Evolutionary conservation across 495 filamentous ascomycete species (phyloP).

Genomic region (Xylaria longipes): DNA sequence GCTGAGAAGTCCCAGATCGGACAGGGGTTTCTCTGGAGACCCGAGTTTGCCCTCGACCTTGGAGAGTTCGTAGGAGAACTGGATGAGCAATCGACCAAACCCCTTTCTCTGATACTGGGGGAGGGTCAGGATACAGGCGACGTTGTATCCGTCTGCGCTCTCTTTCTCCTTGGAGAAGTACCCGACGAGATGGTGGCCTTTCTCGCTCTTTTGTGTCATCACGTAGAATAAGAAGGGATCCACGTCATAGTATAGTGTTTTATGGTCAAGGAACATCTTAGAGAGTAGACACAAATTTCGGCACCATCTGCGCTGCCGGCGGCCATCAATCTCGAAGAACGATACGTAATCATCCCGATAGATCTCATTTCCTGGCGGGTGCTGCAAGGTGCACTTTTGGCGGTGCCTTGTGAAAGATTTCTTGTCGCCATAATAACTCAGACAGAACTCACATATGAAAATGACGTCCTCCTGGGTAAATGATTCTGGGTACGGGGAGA

Average conservation of each 20-base stretch:
- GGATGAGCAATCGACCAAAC: slow-evolving; percentile 90
- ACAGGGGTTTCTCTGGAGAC: slow-evolving; percentile 94
- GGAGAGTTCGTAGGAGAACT: slow-evolving; percentile 96
- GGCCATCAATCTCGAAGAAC: slow-evolving; percentile 97
- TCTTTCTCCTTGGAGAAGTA: slow-evolving; percentile 99
- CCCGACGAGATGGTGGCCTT: slow-evolving; percentile 90
- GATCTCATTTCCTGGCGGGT: slow-evolving; percentile 97
- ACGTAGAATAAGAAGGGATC: slow-evolving; percentile 99
- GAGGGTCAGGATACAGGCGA: slow-evolving; percentile 95
- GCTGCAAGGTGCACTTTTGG: slow-evolving; percentile 85
- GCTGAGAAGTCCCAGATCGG: slow-evolving; percentile 86
- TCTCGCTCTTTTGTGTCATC: slow-evolving; percentile 87
- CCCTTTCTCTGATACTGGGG: slow-evolving; percentile 96
- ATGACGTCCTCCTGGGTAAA: slow-evolving; percentile 87
- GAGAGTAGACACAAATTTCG: slow-evolving; percentile 92
- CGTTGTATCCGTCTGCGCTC: slow-evolving; percentile 92
- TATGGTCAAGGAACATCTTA: slow-evolving; percentile 98
- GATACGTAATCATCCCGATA: slow-evolving; percentile 94
- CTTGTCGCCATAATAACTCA: slow-evolving; percentile 82
- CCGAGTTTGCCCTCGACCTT: slow-evolving; percentile 94
- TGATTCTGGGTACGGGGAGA: slow-evolving; percentile 90
- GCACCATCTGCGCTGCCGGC: slow-evolving; percentile 95
- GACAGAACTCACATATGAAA: slow-evolving; percentile 97
- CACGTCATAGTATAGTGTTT: slow-evolving; percentile 99
- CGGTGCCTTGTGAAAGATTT: slow-evolving; percentile 85